Evolutionary conservation across 257 asterid species (phyloP).

Genomic region (Apocynum venetum): DNA sequence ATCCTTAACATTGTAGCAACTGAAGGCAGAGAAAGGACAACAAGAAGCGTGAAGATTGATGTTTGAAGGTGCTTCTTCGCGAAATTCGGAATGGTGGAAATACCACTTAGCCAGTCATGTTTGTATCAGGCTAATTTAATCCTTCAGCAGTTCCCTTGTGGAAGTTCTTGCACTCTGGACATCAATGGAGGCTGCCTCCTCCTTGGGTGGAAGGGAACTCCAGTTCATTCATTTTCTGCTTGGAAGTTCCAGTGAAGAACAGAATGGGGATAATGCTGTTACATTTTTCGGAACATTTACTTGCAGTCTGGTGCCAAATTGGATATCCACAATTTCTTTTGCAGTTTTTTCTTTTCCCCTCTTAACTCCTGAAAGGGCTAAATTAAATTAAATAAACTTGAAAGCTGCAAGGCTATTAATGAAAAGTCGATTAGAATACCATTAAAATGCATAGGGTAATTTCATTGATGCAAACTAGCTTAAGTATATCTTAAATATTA

Average conservation of each 20-base stretch:
- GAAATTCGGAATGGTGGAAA: slow-evolving; percentile 19
- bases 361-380: no score
- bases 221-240: slow-evolving; percentile 16
- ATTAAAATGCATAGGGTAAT: no score
- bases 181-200: slow-evolving; percentile 18
- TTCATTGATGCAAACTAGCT: no score
- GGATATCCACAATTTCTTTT: no score
- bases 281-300: no score
- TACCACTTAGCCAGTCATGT: slow-evolving; percentile 15
- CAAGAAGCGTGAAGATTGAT: slow-evolving; percentile 9
- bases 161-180: slow-evolving; percentile 21
- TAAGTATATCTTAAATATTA: no score
- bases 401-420: no score
- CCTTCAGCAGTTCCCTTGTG: slow-evolving; percentile 10
- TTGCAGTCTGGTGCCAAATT: no score
- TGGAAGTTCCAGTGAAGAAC: slow-evolving; percentile 10
- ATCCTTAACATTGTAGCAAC: slow-evolving; percentile 19
- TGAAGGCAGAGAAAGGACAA: slow-evolving; percentile 13
- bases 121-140: slow-evolving; percentile 23
- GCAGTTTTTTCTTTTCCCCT: no score
- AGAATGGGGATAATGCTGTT: not conserved
- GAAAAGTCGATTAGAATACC: no score
- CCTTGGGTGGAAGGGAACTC: slow-evolving; percentile 27
- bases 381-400: no score
- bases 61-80: slow-evolving; percentile 24